Base-by-base conservation (phyloP, 441 rosid genomes). In the Isatis lusitanica region DNA sequence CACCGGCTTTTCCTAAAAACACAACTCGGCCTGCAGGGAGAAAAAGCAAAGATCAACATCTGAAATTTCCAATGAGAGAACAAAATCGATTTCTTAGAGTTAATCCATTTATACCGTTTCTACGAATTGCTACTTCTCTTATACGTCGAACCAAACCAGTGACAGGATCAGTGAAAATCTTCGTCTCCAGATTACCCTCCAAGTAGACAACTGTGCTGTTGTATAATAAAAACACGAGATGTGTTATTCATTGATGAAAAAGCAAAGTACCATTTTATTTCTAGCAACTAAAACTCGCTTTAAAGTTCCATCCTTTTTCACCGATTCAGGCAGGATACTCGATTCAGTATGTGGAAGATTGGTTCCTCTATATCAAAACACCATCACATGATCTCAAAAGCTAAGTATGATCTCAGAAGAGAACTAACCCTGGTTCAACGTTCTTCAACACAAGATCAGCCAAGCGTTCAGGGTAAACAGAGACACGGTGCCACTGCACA, bases 401-500 rank as follows among this genome's bases (percentile, higher is more conserved):
- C 43, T 51, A 44, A 31, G 17, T 24, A 66, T 26, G 66, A 36
- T 12, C 24, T 47, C 11, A 51, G 46, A 77, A 51, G 12, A 51
- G 73, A 56, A 11, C 95, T 89, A 73, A 94, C 99, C 99, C 94
- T 1, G 94, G 88, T n/a, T 66, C 65, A 82, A 80, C 82, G 73
- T 85, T 76, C 79, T 88, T 87, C 80, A 87, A 77, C 59, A 82
- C 89, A 70, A 83, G 50, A 36, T 48, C 80, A 18, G 91, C 98
- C 75, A 94, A 62, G 2, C 74, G 71, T 60, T 84, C 84, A 5
- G 85, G 88, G 80, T 92, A 92, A 69, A 94, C 83, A 0, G 87
- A 76, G 52, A 94, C 90, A 16, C 96, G 94, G 64, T 94, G 99
- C 99, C 99, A 94, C 85, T 92, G 99, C 70, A 94, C 87, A 9